These are phyloP conservation scores for Penicilliopsis zonata DNA, from an alignment of 495 filamentous ascomycete species.

Conservation along the genomic window DNA sequence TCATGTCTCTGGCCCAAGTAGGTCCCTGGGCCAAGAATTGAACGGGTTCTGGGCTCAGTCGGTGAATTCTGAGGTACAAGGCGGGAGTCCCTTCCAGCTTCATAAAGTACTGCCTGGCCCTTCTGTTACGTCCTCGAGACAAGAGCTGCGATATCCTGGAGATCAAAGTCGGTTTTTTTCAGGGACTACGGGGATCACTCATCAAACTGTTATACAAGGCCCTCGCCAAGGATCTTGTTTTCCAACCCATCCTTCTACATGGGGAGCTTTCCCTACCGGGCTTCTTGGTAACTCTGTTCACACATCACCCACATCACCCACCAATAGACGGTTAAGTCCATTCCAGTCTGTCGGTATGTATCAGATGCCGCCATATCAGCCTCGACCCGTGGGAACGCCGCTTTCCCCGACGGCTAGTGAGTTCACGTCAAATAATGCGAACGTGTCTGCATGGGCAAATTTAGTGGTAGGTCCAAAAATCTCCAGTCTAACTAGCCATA, in stretches of 20 bases:
- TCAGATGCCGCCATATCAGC: constrained; percentile 45
- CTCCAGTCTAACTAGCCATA: no score
- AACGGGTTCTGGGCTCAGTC: constrained; percentile 21
- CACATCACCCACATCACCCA: constrained; percentile 20
- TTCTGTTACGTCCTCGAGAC: constrained; percentile 17
- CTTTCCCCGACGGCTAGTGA: constrained; percentile 79
- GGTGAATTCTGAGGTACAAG: constrained; percentile 9
- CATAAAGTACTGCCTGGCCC: constrained; percentile 33
- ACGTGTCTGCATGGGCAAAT: constrained; percentile 35
- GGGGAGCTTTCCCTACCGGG: constrained; percentile 22
- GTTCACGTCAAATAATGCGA: constrained; percentile 44
- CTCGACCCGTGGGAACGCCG: constrained; percentile 62
- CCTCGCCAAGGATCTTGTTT: constrained; percentile 27
- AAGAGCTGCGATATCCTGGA: constrained; percentile 14
- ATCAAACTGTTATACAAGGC: constrained; percentile 25
- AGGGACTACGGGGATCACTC: constrained; percentile 21
- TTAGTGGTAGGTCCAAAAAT: constrained; percentile 36
- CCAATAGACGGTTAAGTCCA: constrained; percentile 23
- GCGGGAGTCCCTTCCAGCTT: constrained; percentile 11
- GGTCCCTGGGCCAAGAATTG: constrained; percentile 13
- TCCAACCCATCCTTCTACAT: constrained; percentile 15
- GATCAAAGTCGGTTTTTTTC: constrained; percentile 21
- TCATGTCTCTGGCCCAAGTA: constrained; percentile 13
- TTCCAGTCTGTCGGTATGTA: constrained; percentile 40
- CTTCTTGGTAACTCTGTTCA: constrained; percentile 9